Evolutionary conservation across 1,284 basidiomycete genomes (phyloP), one percentile per base, ranked within the genome.

Genomic region (Malassezia pachydermatis): DNA sequence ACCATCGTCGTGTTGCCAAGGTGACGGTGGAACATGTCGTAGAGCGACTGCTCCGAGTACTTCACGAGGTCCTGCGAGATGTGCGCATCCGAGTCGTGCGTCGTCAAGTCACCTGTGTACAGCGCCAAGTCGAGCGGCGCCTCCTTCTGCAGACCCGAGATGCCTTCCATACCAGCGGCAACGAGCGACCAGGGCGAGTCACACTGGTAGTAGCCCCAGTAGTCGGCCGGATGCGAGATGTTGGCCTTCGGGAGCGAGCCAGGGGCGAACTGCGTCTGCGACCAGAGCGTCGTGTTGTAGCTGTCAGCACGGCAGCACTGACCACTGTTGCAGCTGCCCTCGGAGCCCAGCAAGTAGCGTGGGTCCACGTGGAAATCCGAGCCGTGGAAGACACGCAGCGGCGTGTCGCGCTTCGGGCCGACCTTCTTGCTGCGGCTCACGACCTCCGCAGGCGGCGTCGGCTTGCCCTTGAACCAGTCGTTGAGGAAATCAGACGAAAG

Each of bases 301-400:
- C 75, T 76, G 58, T 79, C 79, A 22, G 73, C 68, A 28, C 85
- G 78, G 63, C 84, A 87, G 72, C 84, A 87, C 4, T 80, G 72
- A n/a, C 79, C 79, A n/a, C 76, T 76, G 20, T 79, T 80, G 64
- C 84, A 86, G 61, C 83, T 81, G 9, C 79, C 83, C 70, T 87
- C 84, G 5, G 81, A 74, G 14, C 82, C 81, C 28, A 79, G 84
- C 10, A 81, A 76, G 66, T 80, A 87, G 25, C 83, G 82, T 78
- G 84, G 80, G 64, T 87, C 85, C 43, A 87, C 73, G 70, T 87
- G 85, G 51, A 84, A 75, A 62, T 87, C 84, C 0, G 83, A 84
- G 13, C 86, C 58, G 63, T 87, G 85, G 38, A 86, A 72, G 2
- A 86, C 80, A 61, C 83, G 84, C 33, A 86, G 72, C 38, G 79